Evolutionary conservation across 495 filamentous ascomycete genomes (phyloP).

Genomic region (Venustampulla echinocandica): DNA sequence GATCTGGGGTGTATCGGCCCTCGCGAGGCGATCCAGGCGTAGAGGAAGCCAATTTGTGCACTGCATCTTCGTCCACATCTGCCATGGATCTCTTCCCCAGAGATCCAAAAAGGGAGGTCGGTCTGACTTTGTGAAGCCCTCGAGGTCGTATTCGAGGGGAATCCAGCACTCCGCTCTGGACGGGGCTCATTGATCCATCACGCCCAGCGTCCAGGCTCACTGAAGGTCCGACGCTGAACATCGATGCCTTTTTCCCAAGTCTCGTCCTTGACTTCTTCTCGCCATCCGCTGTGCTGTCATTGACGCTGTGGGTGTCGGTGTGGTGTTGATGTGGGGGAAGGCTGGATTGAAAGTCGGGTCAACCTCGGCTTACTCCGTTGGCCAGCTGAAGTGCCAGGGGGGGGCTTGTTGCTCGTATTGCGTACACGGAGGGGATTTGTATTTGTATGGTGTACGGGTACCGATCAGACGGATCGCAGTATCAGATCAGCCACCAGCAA

Average conservation of each 20-base stretch:
- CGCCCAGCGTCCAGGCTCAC: slow-evolving; percentile 8
- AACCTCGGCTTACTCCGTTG: too few relatives aligned
- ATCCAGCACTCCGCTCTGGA: slow-evolving; percentile 3
- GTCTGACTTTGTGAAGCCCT: slow-evolving; percentile 21
- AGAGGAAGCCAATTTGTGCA: slow-evolving; percentile 4
- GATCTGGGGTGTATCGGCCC: not conserved
- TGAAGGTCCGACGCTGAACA: slow-evolving; percentile 17
- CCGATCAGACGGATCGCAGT: too few relatives aligned
- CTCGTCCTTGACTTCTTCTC: slow-evolving; percentile 16
- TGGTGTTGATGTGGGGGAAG: slow-evolving; percentile 7
- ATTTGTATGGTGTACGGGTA: too few relatives aligned
- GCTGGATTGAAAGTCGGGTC: too few relatives aligned
- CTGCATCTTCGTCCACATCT: slow-evolving; percentile 15
- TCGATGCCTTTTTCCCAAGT: slow-evolving; percentile 11
- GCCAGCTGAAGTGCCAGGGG: too few relatives aligned
- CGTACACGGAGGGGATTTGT: too few relatives aligned
- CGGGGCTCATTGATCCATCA: slow-evolving; percentile 15
- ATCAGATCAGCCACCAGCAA: too few relatives aligned
- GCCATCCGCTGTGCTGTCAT: slow-evolving; percentile 5
- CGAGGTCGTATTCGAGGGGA: slow-evolving; percentile 18
- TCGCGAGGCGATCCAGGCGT: slow-evolving; percentile 13
- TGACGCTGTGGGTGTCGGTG: slow-evolving; percentile 12
- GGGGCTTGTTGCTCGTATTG: too few relatives aligned
- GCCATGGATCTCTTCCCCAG: slow-evolving; percentile 16
- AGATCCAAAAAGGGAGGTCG: slow-evolving; percentile 22